These are phyloP conservation scores for Aspergillus novoparasiticus DNA, from an alignment of 2,329 filamentous ascomycete species.

Conservation along the genomic window DNA sequence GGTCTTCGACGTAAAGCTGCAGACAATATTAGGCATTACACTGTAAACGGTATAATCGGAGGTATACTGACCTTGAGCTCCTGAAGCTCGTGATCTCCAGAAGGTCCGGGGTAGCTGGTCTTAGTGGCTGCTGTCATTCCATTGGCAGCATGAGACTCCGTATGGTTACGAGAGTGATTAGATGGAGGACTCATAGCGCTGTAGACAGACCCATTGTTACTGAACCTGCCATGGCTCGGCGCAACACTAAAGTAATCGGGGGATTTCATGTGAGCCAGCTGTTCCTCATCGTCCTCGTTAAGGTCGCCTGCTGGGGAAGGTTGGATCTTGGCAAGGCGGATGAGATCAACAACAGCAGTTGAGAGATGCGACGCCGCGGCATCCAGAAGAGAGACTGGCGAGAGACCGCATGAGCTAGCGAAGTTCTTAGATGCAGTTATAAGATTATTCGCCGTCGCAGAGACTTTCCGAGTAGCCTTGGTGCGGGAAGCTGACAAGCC, in stretches of 20 bases:
- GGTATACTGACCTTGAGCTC: constrained; percentile 59
- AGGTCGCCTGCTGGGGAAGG: constrained; percentile 73
- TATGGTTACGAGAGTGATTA: constrained; percentile 36
- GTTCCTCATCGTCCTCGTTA: constrained; percentile 72
- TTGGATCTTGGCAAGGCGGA: constrained; percentile 81
- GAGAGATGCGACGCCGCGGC: constrained; percentile 90
- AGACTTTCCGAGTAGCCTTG: constrained; percentile 79
- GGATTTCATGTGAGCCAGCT: constrained; percentile 65
- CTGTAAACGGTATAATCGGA: background rate
- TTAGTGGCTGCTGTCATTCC: constrained; percentile 33
- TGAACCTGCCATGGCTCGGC: constrained; percentile 53
- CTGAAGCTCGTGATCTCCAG: constrained; percentile 55
- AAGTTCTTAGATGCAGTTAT: constrained; percentile 96
- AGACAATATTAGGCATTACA: constrained; percentile 18
- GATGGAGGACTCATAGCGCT: constrained; percentile 71
- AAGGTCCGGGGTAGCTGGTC: constrained; percentile 45
- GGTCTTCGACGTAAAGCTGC: constrained; percentile 78
- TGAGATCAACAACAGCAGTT: constrained; percentile 79
- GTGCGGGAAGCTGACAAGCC: constrained; percentile 61
- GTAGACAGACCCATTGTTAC: constrained; percentile 72
- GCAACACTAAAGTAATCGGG: constrained; percentile 68
- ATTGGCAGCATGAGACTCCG: constrained; percentile 35
- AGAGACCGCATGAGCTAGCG: constrained; percentile 76
- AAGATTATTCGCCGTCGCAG: constrained; percentile 91
- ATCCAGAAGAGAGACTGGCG: constrained; percentile 89